A percentile compares a stretch with the other conserved stretches of the same genome.
Conservation (phyloP, 257 asterid species). For the Jasminum sambac region DNA sequence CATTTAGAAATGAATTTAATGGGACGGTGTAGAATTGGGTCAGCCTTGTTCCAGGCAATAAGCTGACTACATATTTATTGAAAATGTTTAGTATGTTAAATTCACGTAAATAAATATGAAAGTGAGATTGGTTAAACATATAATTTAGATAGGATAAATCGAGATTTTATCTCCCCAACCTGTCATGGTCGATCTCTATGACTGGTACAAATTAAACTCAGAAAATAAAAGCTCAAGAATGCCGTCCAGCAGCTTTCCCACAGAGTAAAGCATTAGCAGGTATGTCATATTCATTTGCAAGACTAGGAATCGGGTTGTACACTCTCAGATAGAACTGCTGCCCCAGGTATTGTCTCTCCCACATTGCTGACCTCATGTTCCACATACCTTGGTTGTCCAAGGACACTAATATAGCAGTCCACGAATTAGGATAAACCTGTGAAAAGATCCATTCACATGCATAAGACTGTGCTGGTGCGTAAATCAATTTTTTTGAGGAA, state of each 20-base stretch:
- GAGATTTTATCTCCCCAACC: not conserved
- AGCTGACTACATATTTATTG: too few relatives aligned
- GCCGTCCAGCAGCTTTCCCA: slow-evolving; percentile 76
- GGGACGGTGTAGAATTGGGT: too few relatives aligned
- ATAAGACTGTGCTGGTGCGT: not conserved
- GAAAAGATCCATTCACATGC: not conserved
- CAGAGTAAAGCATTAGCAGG: slow-evolving; percentile 81
- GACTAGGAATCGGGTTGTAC: slow-evolving; percentile 49
- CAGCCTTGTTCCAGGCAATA: too few relatives aligned
- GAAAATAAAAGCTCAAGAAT: slow-evolving; percentile 28
- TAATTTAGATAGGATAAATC: not conserved
- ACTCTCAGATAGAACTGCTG: slow-evolving; percentile 86
- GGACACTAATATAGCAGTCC: slow-evolving; percentile 80
- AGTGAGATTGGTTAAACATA: not conserved
- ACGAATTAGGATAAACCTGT: slow-evolving; percentile 88
- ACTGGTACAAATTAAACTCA: slow-evolving; percentile 27
- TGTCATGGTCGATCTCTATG: slow-evolving; percentile 63
- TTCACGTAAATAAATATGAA: not conserved
- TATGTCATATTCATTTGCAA: slow-evolving; percentile 67
- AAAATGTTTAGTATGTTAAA: too few relatives aligned
- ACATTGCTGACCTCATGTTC: slow-evolving; percentile 88
- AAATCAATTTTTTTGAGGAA: not conserved
- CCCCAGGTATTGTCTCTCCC: slow-evolving; percentile 93
- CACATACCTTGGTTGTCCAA: slow-evolving; percentile 99
- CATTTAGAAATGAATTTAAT: too few relatives aligned